Base-by-base conservation (phyloP, 352 stramenopile genomes). In the Phytophthora agathidicida region DNA sequence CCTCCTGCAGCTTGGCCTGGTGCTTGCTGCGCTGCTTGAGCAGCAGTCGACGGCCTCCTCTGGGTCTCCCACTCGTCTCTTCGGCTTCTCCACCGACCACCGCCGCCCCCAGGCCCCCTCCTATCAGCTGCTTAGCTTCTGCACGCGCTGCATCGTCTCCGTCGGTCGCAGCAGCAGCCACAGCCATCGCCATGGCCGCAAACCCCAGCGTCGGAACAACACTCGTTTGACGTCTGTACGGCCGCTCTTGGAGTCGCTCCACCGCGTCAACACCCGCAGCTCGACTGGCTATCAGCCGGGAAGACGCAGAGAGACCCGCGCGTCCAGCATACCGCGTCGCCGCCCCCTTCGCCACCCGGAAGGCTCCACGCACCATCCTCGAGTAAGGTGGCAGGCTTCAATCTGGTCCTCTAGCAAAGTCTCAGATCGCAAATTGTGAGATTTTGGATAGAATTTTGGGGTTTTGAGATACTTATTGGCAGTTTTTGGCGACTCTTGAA, bases 1-100 rank as follows among this genome's bases (percentile, higher is more conserved):
- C 80, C 28, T 91, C 78, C 36, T 91, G 68, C 19, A 77, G 57
- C 57, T 86, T 86, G 30, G 75, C 70, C 45, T 77, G 63, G 61
- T 88, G 73, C 44, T 83, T 80, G 49, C 73, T 80, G 41, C 77
- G 77, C 44, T 79, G 73, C 59, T 90, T 88, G 16, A 90, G 73
- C 43, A 88, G 42, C 23, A 75, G 48, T 14, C 78, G 80, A 8
- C 71, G 68, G 2, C 59, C 61, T 20, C 59, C 61, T 26, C 44
- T 36, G 24, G 35, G 36, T 11, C 31, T 51, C 7, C 37, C 22
- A 26, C 67, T 80, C 7, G 45, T 22, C 19, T 60, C 48, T 22
- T 74, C 54, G 7, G 33, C 24, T 6, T 73, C 60, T 38, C 2
- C 35, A 14, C 13, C 35, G 11, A 16, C 28, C 11, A 45, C 46